These are phyloP conservation scores for Cucurbita ficifolia DNA, from an alignment of 306 rosid species.

Conservation along the genomic window DNA sequence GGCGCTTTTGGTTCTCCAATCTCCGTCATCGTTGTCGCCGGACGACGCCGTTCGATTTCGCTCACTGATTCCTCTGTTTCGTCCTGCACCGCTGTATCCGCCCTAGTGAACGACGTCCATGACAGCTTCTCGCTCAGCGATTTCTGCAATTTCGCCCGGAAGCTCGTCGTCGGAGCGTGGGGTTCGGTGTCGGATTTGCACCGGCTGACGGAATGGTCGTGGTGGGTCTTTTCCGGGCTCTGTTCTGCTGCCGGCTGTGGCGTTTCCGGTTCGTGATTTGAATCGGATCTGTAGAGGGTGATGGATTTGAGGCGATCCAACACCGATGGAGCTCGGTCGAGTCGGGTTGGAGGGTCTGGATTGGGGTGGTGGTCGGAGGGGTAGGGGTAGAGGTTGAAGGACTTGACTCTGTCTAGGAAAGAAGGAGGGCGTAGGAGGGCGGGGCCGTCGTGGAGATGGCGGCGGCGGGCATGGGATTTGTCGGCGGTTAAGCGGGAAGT, in stretches of 20 bases:
- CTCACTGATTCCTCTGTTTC: not conserved
- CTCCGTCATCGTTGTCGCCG: slow-evolving; percentile 18
- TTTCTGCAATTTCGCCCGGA: not conserved
- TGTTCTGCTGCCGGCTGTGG: not conserved
- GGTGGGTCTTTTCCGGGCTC: not conserved
- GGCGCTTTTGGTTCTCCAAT: not conserved
- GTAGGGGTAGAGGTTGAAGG: slow-evolving; percentile 24
- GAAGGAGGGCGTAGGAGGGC: slow-evolving; percentile 30
- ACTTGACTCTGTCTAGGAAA: slow-evolving; percentile 27
- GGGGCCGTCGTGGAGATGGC: not conserved
- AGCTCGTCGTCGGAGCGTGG: not conserved
- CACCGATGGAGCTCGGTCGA: slow-evolving; percentile 28
- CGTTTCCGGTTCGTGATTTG: slow-evolving; percentile 1
- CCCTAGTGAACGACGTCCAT: not conserved
- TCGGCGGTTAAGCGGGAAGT: slow-evolving; percentile 22
- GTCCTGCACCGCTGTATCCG: not conserved
- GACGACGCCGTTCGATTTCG: slow-evolving; percentile 15
- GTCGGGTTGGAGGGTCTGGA: not conserved
- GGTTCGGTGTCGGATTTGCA: slow-evolving; percentile 17
- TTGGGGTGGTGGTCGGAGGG: not conserved
- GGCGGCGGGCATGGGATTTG: not conserved
- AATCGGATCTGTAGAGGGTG: slow-evolving; percentile 15
- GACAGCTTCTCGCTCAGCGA: slow-evolving; percentile 21
- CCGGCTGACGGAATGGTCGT: slow-evolving; percentile 13
- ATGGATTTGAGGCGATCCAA: slow-evolving; percentile 35